Evolutionary conservation across 768 basidiomycete species (phyloP), one percentile per base, ranked within the genome.

Genomic region (Amanita molliuscula): DNA sequence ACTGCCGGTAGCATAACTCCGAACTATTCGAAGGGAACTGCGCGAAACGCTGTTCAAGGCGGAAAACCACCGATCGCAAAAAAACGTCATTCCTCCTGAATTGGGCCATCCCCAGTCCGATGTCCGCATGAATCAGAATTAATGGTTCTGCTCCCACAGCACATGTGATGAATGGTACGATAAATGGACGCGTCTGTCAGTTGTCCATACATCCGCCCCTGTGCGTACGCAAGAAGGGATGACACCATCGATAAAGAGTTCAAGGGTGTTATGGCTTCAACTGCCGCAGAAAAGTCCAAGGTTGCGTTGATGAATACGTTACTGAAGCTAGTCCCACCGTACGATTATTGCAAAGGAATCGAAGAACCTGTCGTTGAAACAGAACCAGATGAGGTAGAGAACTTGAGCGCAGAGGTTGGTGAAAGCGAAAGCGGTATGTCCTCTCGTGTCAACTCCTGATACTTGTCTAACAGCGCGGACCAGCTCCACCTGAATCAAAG

Each of bases 11-110:
- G n/a, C n/a, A n/a, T n/a, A n/a, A n/a, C n/a, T n/a, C n/a, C n/a
- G n/a, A n/a, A n/a, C n/a, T n/a, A n/a, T n/a, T n/a, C n/a, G n/a
- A n/a, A n/a, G n/a, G n/a, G n/a, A n/a, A n/a, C n/a, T n/a, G n/a
- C n/a, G n/a, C n/a, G n/a, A n/a, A n/a, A n/a, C n/a, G n/a, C n/a
- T n/a, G n/a, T n/a, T n/a, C n/a, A n/a, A n/a, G n/a, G n/a, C n/a
- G n/a, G 59, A 84, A 94, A 59, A 84, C 98, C 56, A 88, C 88
- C 1, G 96, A 98, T 65, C 79, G 82, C 58, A 84, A 82, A 59
- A 89, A 94, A 58, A 79, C 13, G 60, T 61, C 51, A 81, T 88
- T 50, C 85, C 86, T 10, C 66, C 61, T 28, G 67, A 69, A 54
- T 62, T 73, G 28, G 50, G 42, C 13, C 41, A 43, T 36, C 23